Evolutionary conservation across 805 yeast genomes (phyloP).

Genomic region (Komagataella kurtzmanii): DNA sequence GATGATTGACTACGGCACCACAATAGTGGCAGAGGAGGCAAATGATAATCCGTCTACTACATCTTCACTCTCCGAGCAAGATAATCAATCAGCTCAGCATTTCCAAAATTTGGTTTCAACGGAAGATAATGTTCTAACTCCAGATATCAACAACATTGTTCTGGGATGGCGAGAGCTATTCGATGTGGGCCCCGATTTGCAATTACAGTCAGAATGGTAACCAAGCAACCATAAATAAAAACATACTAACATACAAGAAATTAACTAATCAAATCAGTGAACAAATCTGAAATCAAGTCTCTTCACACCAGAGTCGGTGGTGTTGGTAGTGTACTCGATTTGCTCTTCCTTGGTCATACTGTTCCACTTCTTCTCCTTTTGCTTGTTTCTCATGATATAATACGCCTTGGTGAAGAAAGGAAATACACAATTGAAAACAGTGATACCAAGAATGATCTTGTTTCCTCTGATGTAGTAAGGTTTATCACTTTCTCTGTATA

Average conservation of each 20-base stretch:
- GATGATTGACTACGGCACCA: too few relatives aligned
- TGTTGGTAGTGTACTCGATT: conserved; percentile 22
- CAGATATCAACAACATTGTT: too few relatives aligned
- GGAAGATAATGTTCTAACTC: too few relatives aligned
- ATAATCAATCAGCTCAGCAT: too few relatives aligned
- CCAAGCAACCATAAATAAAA: too few relatives aligned
- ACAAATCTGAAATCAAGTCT: conserved; percentile 24
- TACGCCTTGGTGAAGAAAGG: conserved; percentile 10
- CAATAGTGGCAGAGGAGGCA: too few relatives aligned
- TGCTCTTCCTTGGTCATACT: conserved; percentile 28
- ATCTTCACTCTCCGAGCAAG: too few relatives aligned
- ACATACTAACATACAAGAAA: not conserved
- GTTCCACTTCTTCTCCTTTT: conserved; percentile 26
- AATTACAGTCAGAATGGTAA: too few relatives aligned
- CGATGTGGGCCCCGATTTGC: too few relatives aligned
- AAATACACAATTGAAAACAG: conserved; percentile 14
- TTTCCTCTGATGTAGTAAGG: conserved; percentile 18
- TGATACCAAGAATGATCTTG: conserved; percentile 11
- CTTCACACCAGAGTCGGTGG: conserved; percentile 36
- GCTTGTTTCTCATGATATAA: conserved; percentile 13
- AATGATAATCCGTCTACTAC: too few relatives aligned
- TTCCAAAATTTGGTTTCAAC: too few relatives aligned
- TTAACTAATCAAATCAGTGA: conserved; percentile 1
- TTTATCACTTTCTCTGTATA: conserved; percentile 16
- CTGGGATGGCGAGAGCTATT: too few relatives aligned